Conservation (phyloP, 768 basidiomycete genomes). For the Megacollybia marginata region DNA sequence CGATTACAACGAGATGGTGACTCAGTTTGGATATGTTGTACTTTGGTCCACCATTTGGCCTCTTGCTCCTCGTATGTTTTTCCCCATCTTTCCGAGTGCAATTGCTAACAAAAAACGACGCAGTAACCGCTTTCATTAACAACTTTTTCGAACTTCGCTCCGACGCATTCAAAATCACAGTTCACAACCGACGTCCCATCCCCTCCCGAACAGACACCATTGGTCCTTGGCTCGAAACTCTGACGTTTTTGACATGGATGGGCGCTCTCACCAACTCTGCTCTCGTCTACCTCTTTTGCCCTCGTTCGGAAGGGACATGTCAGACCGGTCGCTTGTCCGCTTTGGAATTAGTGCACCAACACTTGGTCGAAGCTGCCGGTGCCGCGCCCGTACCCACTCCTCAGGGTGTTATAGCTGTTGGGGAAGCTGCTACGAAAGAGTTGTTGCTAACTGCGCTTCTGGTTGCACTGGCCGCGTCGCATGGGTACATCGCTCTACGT, state of each 20-base stretch:
- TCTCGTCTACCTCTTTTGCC: constrained; percentile 90
- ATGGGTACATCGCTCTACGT: constrained; percentile 72
- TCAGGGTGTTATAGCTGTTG: not conserved
- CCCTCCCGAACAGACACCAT: constrained; percentile 86
- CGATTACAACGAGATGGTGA: constrained; percentile 96
- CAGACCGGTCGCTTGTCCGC: not conserved
- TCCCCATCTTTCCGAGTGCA: no score
- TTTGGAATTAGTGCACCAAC: constrained; percentile 17
- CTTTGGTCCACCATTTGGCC: constrained; percentile 96
- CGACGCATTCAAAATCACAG: constrained; percentile 93
- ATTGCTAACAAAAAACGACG: constrained; percentile 17
- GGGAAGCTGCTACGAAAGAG: constrained; percentile 34
- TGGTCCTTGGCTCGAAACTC: constrained; percentile 84
- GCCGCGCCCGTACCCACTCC: not conserved
- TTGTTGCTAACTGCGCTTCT: constrained; percentile 58
- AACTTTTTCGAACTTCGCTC: constrained; percentile 88
- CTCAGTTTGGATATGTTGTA: constrained; percentile 88
- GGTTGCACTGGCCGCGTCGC: constrained; percentile 77
- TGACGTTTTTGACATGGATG: no score
- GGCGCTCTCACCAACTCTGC: constrained; percentile 15
- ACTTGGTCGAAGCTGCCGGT: constrained; percentile 17
- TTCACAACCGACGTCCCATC: constrained; percentile 76
- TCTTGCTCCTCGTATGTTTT: constrained; percentile 47
- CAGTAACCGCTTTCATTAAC: constrained; percentile 81
- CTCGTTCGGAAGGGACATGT: constrained; percentile 13